Percentiles rank a stretch among this genome's conserved stretches.
Conservation (phyloP, 2,329 filamentous ascomycete genomes). For the Parasarocladium wereldwijsianum region DNA sequence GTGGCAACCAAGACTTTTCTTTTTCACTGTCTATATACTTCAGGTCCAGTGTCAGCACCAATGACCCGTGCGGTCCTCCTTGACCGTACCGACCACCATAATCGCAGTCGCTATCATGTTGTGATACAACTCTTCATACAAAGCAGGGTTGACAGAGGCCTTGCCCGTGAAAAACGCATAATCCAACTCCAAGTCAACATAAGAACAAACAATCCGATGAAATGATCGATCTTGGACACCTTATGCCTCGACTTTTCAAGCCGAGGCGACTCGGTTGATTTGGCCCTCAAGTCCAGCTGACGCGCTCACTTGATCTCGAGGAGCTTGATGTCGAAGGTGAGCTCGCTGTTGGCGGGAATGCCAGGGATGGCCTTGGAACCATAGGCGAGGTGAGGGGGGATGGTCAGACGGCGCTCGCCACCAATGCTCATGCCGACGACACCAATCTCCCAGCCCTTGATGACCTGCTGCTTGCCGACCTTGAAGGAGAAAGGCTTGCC, state of each 20-base stretch:
- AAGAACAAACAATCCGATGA: not conserved
- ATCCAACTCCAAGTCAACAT: not conserved
- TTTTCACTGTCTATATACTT: too few relatives aligned
- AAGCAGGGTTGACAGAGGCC: too few relatives aligned
- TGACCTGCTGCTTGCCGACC: slow-evolving; percentile 86
- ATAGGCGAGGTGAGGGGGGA: slow-evolving; percentile 79
- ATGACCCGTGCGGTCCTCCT: too few relatives aligned
- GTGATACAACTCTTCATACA: too few relatives aligned
- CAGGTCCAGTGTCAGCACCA: too few relatives aligned
- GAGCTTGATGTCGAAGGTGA: slow-evolving; percentile 86
- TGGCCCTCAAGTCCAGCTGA: not conserved
- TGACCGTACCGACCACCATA: too few relatives aligned
- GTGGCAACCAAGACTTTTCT: too few relatives aligned
- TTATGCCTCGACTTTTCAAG: not conserved
- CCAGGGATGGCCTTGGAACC: slow-evolving; percentile 70
- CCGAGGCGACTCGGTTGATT: not conserved
- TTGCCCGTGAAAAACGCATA: not conserved
- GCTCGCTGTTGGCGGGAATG: slow-evolving; percentile 80
- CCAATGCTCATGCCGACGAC: slow-evolving; percentile 84
- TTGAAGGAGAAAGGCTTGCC: slow-evolving; percentile 96
- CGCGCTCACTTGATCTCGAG: slow-evolving; percentile 61
- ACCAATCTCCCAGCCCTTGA: slow-evolving; percentile 98
- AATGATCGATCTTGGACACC: not conserved
- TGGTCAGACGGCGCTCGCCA: slow-evolving; percentile 82
- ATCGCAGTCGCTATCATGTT: too few relatives aligned